Evolutionary conservation across 805 yeast species (phyloP).

Genomic region (Jamesozyma hellenica): DNA sequence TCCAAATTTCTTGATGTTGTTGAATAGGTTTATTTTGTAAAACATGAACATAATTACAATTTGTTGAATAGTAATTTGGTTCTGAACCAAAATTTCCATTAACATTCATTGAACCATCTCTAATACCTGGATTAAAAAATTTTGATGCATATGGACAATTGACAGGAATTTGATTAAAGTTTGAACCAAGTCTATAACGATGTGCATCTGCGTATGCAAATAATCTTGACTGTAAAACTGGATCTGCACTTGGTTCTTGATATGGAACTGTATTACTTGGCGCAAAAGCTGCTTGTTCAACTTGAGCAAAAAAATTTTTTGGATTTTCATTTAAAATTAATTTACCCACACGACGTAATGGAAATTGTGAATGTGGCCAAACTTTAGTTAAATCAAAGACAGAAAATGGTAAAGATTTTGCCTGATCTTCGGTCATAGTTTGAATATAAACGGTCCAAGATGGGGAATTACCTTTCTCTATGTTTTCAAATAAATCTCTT

Average conservation of each 20-base stretch:
- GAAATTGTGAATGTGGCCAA: slow-evolving; percentile 84
- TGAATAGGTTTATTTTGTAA: slow-evolving; percentile 33
- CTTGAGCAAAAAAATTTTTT: slow-evolving; percentile 75
- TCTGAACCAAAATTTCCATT: slow-evolving; percentile 64
- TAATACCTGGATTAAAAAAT: slow-evolving; percentile 57
- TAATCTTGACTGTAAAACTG: slow-evolving; percentile 71
- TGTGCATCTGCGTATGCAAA: slow-evolving; percentile 81
- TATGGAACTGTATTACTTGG: slow-evolving; percentile 82
- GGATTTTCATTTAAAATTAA: slow-evolving; percentile 75
- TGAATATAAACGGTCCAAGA: slow-evolving; percentile 81
- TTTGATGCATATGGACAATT: slow-evolving; percentile 63
- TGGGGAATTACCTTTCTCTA: slow-evolving; percentile 69
- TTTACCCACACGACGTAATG: slow-evolving; percentile 78
- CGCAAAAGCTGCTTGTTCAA: slow-evolving; percentile 78
- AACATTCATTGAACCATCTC: slow-evolving; percentile 73
- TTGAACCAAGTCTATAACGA: slow-evolving; percentile 65
- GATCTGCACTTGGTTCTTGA: slow-evolving; percentile 74
- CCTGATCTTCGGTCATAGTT: slow-evolving; percentile 76
- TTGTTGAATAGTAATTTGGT: slow-evolving; percentile 62
- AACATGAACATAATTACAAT: slow-evolving; percentile 30
- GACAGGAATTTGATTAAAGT: slow-evolving; percentile 80
- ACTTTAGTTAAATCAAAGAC: slow-evolving; percentile 86
- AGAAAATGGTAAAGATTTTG: slow-evolving; percentile 64
- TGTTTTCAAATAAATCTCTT: slow-evolving; percentile 67
- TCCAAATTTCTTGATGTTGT: slow-evolving; percentile 70